Conservation (phyloP, 352 stramenopile species). For the Phytopythium helicoides region DNA sequence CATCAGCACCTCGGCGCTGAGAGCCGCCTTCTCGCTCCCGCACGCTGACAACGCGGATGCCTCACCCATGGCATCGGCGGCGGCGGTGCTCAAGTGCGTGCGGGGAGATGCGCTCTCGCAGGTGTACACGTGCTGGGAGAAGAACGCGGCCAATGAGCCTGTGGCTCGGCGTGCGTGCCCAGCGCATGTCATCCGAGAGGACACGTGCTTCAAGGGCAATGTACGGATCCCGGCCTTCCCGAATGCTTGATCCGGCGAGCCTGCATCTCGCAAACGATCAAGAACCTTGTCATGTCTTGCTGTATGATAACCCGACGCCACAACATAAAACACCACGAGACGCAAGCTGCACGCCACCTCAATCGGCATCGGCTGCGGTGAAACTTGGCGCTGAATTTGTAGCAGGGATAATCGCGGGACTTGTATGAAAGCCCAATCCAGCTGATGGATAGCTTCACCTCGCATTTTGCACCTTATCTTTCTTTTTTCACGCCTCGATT, state of each 20-base stretch:
- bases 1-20: conserved; percentile 45
- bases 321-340: too few relatives aligned
- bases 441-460: too few relatives aligned
- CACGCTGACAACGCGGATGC: conserved; percentile 11
- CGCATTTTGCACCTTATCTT: too few relatives aligned
- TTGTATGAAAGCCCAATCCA: too few relatives aligned
- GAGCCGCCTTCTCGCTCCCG: conserved; percentile 44
- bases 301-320: too few relatives aligned
- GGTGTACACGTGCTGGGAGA: conserved; percentile 82
- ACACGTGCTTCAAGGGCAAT: conserved; percentile 53
- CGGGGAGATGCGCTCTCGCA: conserved; percentile 53
- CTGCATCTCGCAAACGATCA: too few relatives aligned
- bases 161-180: conserved; percentile 55
- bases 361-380: too few relatives aligned
- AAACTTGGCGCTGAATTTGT: too few relatives aligned
- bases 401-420: too few relatives aligned
- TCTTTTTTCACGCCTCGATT: too few relatives aligned
- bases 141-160: conserved; percentile 51
- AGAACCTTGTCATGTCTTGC: too few relatives aligned
- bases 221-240: conserved; percentile 63
- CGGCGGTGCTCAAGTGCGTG: conserved; percentile 28
- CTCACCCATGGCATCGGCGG: conserved; percentile 8
- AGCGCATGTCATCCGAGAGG: conserved; percentile 59
- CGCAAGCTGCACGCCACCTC: too few relatives aligned
- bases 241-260: neutral